phyloP scores from a whole-genome alignment of 306 rosid genomes.

The Hippophae rhamnoides region DNA sequence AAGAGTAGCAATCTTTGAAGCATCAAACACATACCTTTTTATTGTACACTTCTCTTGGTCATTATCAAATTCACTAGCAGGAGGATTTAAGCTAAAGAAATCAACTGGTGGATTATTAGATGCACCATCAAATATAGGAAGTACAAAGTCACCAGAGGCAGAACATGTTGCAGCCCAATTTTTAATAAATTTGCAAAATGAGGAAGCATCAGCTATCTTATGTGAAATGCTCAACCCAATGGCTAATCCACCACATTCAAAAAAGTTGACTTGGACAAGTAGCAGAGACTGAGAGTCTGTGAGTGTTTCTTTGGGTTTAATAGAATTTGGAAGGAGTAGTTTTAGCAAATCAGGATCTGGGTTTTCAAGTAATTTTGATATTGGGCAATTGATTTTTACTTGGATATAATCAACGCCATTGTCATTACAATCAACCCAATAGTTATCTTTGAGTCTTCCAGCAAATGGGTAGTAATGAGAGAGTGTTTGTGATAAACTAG shows the following conservation, averaged over 20 bases:
- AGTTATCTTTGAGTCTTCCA: slow-evolving; percentile 4
- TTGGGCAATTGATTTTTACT: background rate
- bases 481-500: slow-evolving; percentile 1
- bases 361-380: slow-evolving; percentile 5
- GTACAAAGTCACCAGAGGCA: background rate
- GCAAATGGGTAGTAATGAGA: slow-evolving; percentile 12
- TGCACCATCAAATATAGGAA: slow-evolving; percentile 1
- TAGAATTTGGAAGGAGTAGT: slow-evolving; percentile 3
- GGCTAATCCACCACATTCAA: slow-evolving; percentile 21
- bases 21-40: slow-evolving; percentile 10
- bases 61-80: background rate
- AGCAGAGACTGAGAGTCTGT: background rate
- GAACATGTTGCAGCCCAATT: slow-evolving; percentile 4
- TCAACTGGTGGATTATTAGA: slow-evolving; percentile 4
- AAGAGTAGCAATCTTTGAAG: background rate
- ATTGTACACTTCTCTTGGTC: background rate
- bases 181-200: background rate
- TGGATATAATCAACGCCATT: slow-evolving; percentile 16
- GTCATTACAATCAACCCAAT: slow-evolving; percentile 10
- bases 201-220: slow-evolving; percentile 14
- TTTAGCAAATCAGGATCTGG: slow-evolving; percentile 2
- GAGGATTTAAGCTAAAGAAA: background rate
- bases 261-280: slow-evolving; percentile 15
- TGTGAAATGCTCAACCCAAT: slow-evolving; percentile 14
- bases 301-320: slow-evolving; percentile 2